Base-by-base conservation (phyloP, 495 filamentous ascomycete species). In the Penicillium canariense region DNA sequence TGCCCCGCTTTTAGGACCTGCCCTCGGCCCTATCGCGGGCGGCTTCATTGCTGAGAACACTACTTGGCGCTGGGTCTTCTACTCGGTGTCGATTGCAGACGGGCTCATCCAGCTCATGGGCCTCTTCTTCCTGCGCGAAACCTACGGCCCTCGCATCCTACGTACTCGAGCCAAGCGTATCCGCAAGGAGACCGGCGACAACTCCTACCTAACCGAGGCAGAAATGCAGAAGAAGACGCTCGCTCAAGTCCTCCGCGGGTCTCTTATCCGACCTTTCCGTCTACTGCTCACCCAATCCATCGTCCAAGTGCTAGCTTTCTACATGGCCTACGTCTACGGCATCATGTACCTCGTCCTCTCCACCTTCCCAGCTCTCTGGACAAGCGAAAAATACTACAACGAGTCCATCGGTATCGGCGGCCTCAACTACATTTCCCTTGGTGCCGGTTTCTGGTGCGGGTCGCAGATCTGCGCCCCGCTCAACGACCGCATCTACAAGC, bases 1-100 rank as follows among this genome's bases (percentile, higher is more conserved):
- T 0, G 77, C 79, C 0, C 87, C 87, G 0, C 74, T 89, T 0
- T 76, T 90, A 0, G 86, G 87, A 0, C 86, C 87, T 7, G 84
- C 84, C 0, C 55, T 87, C 2, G 85, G 85, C 3, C 84, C 85
- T 1, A 78, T 88, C 20, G 80, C 76, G 0, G 84, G 83, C 14
- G 84, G 77, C 1, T 87, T 87, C 66, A 87, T 91, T 31, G 77
- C 85, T 1, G 71, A 87, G 63, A 82, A 85, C 42, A 85, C 80
- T 10, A 84, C 77, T 1, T 89, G 87, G 87, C 75, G 85, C 32
- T 90, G 87, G 87, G 72, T 81, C 23, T 89, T 90, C 71, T 81
- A 79, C 65, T 70, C 78, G 7, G 82, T 81, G 8, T 80, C 84
- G 1, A 86, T 90, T 49, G 79, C 76, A 5, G 83, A 84, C 59